Evolutionary conservation across 2,329 filamentous ascomycete genomes (phyloP), one percentile per base, ranked within the genome.

Genomic region (Fusarium sp.): DNA sequence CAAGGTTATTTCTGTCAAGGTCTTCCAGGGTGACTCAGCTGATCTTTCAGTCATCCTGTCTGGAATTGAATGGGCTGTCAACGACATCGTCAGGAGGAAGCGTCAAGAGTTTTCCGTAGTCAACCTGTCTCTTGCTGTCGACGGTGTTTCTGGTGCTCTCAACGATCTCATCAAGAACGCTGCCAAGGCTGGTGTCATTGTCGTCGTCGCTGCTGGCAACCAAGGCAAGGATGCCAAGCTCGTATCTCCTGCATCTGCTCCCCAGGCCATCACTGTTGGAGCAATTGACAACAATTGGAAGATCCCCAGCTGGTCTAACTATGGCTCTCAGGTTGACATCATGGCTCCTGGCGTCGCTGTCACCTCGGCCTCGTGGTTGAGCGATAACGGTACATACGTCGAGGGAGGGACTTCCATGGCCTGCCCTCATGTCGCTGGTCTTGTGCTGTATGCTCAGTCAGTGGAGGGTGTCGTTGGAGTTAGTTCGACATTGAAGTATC

Each of bases 391-490:
- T 41, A 84, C 77, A 30, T 80, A 81, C 60, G 80, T 75, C 43
- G 82, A 88, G 72, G 84, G 81, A 9, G 89, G 89, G 18, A 91
- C 89, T 5, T 88, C 85, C 14, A 90, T 90, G 88, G 87, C 89
- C 9, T 79, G 82, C 2, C 89, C 89, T 2, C 88, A 90, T 72
- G 82, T 91, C 58, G 81, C 86, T 37, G 89, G 89, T 25, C 80
- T 91, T 20, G 87, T 72, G n/a, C 76, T 82, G 14, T 83, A 83
- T 74, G 77, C 80, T 40, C 79, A 89, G 57, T 81, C 80, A 8
- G 78, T 87, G 7, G 78, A 85, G 59, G 78, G 80, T 21, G 50
- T 76, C 25, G 74, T 71, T 47, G 76, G 75, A 14, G 70, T 75
- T 23, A 50, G 61, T 7, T 79, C 77, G 41, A 80, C 87, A 37